Conservation (phyloP, 495 filamentous ascomycete species). For the Penicillium canariense region DNA sequence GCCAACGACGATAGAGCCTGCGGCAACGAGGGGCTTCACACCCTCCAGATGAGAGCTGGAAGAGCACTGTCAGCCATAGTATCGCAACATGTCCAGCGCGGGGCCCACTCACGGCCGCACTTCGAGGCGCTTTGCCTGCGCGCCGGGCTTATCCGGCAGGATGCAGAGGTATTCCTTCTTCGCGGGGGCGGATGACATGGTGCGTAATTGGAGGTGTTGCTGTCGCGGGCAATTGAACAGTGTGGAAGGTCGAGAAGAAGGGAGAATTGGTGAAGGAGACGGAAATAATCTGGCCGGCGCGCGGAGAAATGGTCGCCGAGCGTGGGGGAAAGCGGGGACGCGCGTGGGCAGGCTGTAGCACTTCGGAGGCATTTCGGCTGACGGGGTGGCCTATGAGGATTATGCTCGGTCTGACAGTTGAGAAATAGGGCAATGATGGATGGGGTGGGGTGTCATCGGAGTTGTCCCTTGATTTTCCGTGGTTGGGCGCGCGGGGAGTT, state of each 20-base stretch:
- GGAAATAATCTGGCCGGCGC: slow-evolving; percentile 4
- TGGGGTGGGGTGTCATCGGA: background rate
- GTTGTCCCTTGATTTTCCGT: background rate
- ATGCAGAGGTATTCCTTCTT: slow-evolving; percentile 85
- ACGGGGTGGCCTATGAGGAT: background rate
- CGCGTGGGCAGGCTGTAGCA: background rate
- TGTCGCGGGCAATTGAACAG: background rate
- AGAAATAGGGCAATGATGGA: background rate
- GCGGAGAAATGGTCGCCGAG: slow-evolving; percentile 17
- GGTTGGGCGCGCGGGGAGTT: background rate
- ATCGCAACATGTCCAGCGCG: background rate
- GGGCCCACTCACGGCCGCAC: slow-evolving; percentile 61
- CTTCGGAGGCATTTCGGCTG: background rate
- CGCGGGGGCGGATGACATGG: slow-evolving; percentile 34
- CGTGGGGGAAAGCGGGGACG: slow-evolving; percentile 27
- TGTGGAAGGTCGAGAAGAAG: background rate
- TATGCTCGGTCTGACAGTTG: no score
- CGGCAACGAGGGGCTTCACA: slow-evolving; percentile 34
- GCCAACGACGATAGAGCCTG: slow-evolving; percentile 34
- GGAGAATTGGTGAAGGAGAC: background rate
- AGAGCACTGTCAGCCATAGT: background rate
- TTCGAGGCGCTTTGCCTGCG: slow-evolving; percentile 64
- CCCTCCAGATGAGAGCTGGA: slow-evolving; percentile 34
- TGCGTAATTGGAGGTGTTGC: slow-evolving; percentile 9
- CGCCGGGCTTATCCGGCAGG: slow-evolving; percentile 70